These are phyloP conservation scores for Gigaspora rosea DNA, from an alignment of 192 early-diverging fungal genomes.

Conservation along the genomic window DNA sequence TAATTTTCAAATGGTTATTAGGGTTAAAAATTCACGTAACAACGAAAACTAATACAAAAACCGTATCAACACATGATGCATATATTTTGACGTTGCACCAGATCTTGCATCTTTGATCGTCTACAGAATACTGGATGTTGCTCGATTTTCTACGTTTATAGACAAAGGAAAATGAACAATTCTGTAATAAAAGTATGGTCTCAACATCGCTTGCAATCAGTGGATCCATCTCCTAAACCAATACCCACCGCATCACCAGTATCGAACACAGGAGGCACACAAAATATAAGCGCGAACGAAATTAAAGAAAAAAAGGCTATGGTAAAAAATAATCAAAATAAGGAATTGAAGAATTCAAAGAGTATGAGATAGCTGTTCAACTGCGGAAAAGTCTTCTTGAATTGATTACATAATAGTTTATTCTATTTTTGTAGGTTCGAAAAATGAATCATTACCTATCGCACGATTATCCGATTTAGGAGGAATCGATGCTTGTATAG, in stretches of 20 bases:
- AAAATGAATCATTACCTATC: slow-evolving; percentile 42
- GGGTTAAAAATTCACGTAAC: too few species aligned
- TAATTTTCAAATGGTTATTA: too few species aligned
- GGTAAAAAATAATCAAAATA: neutral
- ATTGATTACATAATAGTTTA: neutral
- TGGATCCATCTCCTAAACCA: slow-evolving; percentile 26
- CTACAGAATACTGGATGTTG: too few species aligned
- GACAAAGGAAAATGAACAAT: slow-evolving; percentile 49
- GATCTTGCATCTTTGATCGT: too few species aligned
- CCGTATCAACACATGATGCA: too few species aligned
- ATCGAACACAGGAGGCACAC: neutral
- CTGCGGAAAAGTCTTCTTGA: neutral
- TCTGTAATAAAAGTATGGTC: slow-evolving; percentile 54
- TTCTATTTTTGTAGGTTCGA: neutral
- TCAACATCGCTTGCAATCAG: neutral
- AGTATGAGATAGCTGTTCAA: neutral
- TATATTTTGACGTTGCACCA: too few species aligned
- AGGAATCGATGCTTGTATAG: slow-evolving; percentile 89
- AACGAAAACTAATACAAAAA: too few species aligned
- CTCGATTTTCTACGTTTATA: too few species aligned
- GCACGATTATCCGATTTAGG: slow-evolving; percentile 78
- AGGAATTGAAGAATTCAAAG: neutral
- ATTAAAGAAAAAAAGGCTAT: neutral
- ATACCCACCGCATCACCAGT: neutral
- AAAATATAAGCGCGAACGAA: neutral